Evolutionary conservation across 2,329 filamentous ascomycete genomes (phyloP), one percentile per base, ranked within the genome.

Genomic region (Penicillium sp.): DNA sequence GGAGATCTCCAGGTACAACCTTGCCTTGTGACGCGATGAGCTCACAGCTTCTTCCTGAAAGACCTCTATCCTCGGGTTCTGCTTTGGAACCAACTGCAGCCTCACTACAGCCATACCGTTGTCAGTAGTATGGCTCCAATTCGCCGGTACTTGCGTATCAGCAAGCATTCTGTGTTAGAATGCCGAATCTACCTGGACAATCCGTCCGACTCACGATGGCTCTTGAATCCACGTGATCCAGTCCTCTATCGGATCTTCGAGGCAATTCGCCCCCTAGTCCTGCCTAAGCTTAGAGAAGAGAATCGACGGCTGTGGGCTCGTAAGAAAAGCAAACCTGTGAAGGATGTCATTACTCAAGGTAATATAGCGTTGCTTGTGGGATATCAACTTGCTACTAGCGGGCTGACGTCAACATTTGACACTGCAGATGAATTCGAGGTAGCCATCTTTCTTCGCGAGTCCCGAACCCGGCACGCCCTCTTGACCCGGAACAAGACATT

Each of bases 121-220:
- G 29, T 32, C 29, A 1, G 29, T 5, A 11, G 11, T 44, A 96
- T 96, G 90, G 86, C 90, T 9, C 90, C 90, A 9, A 82, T 95
- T 41, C 83, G 90, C 50, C 82, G 90, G 60, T 96, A 97, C 66
- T 78, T 97, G 47, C 83, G 91, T 45, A 95, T 97, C 59, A 91
- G 87, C 47, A 90, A 91, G 65, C 88, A 89, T 68, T 95, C 91
- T 4, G 90, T 96, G 29, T 79, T 98, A n/a, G 93, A 98, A 77
- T 90, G 88, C 55, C 90, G 90, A 56, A 93, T 98, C 58, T 97
- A 97, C 69, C 82, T 96, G 40, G 91, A 97, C 56, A 90, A 91
- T 60, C 93, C 93, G 0, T 82, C 85, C 9, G 82, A 95, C 51
- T 82, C 83, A 25, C 81, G 88, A 56, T 84, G 85, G 63, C 96